Evolutionary conservation across 257 asterid genomes (phyloP), one percentile per base, ranked within the genome.

Genomic region (Gynochthodes officinalis): DNA sequence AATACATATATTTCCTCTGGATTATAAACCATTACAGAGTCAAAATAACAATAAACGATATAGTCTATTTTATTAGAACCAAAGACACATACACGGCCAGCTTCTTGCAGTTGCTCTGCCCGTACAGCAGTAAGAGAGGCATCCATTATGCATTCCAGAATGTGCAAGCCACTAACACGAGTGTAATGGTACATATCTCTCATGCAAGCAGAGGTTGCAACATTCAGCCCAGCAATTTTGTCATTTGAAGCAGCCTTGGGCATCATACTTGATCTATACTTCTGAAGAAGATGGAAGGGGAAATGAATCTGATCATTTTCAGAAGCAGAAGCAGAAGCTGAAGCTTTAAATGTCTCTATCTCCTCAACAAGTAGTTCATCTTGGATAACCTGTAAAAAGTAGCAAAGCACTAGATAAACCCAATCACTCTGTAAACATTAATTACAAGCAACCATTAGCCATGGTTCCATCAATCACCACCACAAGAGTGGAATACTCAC

Each of bases 111-210:
- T 80, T 88, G 88, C 85, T 88, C 96, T 63, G 81, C 83, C 80
- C 86, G 87, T 73, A 94, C 86, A 75, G 87, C 85, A 75, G 89
- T 83, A 80, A 91, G 69, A 42, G 96, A 91, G 85, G 97, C 82
- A 76, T 88, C 87, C 83, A 94, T 75, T 30, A 86, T 74, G 44
- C 91, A 86, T 77, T 89, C 95, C 46, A 91, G 79, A 69, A 77
- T 79, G 83, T 94, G 99, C 86, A 89, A 81, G 53, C 97, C 97
- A 67, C 85, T 81, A 73, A 89, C 84, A 75, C 97, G 97, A 75
- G 90, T 93, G 79, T 84, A 89, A 78, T 91, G 97, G 83, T 80
- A 89, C 89, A 89, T 83, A 71, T 91, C 97, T 78, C 96, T 83
- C 87, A 78, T 86, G 89, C 96, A 89, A 77, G 83, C 69, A 73